Base-by-base conservation (phyloP, 2,329 filamentous ascomycete species). In the Curvularia lunata region DNA sequence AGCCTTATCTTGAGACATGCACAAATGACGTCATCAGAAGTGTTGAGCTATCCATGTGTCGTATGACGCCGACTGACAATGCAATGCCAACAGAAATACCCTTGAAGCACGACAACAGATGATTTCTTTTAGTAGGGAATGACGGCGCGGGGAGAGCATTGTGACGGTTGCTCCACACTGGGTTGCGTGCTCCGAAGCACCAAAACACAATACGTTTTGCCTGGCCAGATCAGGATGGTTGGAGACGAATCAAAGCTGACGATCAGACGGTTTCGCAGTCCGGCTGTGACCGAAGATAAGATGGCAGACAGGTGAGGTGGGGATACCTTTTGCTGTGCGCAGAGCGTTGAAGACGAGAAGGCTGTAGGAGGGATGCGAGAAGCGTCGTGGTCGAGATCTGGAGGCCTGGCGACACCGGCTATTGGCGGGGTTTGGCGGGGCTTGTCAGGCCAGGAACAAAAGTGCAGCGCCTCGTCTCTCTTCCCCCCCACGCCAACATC, bases 381-480 rank as follows among this genome's bases (percentile, higher is more conserved):
- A 32, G 5, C 5, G 27, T 30, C 27, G 9, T 3, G 10, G 30
- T 32, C 12, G 30, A 32, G 4, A 25, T 4, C 23, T 12, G n/a
- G n/a, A 16, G 12, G 13, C 30, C 30, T 10, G 30, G 66, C 65
- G 61, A 66, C 63, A 69, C 69, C 69, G 66, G 69, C 67, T 66
- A 68, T 53, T 52, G 52, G 51, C 65, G 67, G 65, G 34, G 25
- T 18, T 48, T 21, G n/a, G n/a, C n/a, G n/a, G n/a, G n/a, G n/a
- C n/a, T n/a, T n/a, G n/a, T n/a, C n/a, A n/a, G n/a, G 28, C 8
- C 7, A 4, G 13, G 23, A 42, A 64, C 57, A 64, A 69, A 67
- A 62, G 53, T 59, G 37, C n/a, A 37, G 38, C 46, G 27, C 38
- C 16, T 13, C 48, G 52, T 46, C 21, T 18, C 45, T 27, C 23